These are phyloP conservation scores for Hyaloraphidium curvatum DNA, from an alignment of 192 early-diverging fungal species.

Conservation along the genomic window DNA sequence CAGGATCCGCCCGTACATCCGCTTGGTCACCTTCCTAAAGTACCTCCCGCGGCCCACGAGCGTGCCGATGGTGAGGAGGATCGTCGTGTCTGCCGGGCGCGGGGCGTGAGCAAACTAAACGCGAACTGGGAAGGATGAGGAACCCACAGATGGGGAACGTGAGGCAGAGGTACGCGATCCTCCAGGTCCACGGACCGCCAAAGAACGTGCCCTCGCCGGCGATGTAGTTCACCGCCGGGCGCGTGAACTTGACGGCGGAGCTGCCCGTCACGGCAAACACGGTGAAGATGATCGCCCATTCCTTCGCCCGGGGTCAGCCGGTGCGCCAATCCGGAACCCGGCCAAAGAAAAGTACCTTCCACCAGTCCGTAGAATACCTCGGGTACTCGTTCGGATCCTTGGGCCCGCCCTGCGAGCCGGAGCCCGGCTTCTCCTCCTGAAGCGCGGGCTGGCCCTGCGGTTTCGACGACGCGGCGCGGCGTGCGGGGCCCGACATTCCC, in stretches of 20 bases:
- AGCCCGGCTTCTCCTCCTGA: too few species aligned
- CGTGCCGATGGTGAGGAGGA: constrained; percentile 14
- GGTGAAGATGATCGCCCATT: constrained; percentile 11
- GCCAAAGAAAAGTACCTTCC: too few species aligned
- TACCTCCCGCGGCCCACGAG: constrained; percentile 15
- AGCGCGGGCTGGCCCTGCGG: too few species aligned
- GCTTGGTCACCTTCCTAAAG: constrained; percentile 8
- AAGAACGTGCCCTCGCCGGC: constrained; percentile 17
- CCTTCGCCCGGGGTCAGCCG: too few species aligned
- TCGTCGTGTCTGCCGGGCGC: constrained; percentile 2
- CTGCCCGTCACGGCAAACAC: constrained; percentile 17
- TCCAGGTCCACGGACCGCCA: constrained; percentile 14
- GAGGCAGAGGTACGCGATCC: constrained; percentile 10
- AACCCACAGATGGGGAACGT: constrained; percentile 8
- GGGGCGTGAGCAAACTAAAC: neutral
- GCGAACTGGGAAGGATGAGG: neutral
- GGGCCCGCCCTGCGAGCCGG: too few species aligned
- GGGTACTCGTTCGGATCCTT: too few species aligned
- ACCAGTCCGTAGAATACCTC: too few species aligned
- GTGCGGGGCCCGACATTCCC: too few species aligned
- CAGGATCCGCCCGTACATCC: too few species aligned
- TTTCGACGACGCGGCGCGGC: too few species aligned
- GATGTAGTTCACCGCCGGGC: constrained; percentile 4
- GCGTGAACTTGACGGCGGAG: constrained; percentile 9
- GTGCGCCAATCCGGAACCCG: too few species aligned